Evolutionary conservation across 192 early-diverging fungal genomes (phyloP), one percentile per base, ranked within the genome.

Genomic region (Helicostylum pulchrum): DNA sequence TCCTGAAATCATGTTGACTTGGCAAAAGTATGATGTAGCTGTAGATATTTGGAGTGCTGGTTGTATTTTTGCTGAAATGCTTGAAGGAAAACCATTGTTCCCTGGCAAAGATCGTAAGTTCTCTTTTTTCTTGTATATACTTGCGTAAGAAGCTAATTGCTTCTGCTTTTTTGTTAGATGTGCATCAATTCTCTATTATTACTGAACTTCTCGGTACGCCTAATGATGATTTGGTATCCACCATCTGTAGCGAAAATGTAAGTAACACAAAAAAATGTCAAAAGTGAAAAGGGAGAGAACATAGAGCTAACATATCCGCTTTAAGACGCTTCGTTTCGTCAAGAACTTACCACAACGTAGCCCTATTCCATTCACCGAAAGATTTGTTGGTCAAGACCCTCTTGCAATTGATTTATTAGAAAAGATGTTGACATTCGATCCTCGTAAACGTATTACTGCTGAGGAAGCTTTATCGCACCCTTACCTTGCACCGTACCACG

Each of bases 1-100:
- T 10, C 96, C 96, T 34, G 96, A 99, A 64, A 97, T 99, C 69
- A 96, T 99, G 94, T 78, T 99, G 51, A 94, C 93, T 36, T 96
- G 93, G 90, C 94, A 96, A 74, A 94, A 92, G 65, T 99, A 99
- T 78, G 94, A 94, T 52, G 90, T 94, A 47, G 94, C 93, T 15
- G 93, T 97, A 7, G 94, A 97, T 72, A 91, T 97, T 61, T 97
- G 94, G 94, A 93, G 91, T 80, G 80, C 88, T 2, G 94, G 94
- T 32, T 97, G 94, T 76, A 97, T 97, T 62, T 89, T 97, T 64
- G 92, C 90, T 56, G 95, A 97, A 77, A 95, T 97, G 94, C 75
- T 97, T n/a, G 92, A 93, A 75, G 93, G 90, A 65, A 94, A 89
- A 66, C 93, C 95, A 42, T 73, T 97, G 57, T 97, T 97, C 77